phyloP scores from a whole-genome alignment of 78 protist genomes.

The Dictyostelium citrinum region DNA sequence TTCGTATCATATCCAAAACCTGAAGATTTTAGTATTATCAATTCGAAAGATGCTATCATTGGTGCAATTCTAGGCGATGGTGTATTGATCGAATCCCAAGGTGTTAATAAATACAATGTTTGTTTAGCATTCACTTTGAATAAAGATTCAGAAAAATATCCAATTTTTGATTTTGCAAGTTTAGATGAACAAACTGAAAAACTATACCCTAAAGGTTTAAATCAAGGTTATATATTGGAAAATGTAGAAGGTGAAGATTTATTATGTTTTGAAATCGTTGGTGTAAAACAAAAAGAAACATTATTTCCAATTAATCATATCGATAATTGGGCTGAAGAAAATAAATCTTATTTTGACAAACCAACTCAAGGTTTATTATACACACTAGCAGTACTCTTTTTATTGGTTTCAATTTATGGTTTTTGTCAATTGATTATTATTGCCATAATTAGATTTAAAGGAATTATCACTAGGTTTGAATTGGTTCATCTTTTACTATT shows the following conservation, averaged over 20 bases:
- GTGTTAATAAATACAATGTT: not conserved
- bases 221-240: not conserved
- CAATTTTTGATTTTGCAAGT: not conserved
- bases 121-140: not conserved
- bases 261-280: not conserved
- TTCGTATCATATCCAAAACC: conserved; percentile 34
- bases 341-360: not conserved
- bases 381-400: conserved; percentile 18
- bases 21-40: not conserved
- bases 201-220: not conserved
- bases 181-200: not conserved
- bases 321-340: not conserved
- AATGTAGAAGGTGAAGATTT: not conserved
- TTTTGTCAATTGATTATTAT: not conserved
- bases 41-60: not conserved
- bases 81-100: not conserved
- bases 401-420: conserved; percentile 17
- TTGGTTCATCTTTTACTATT: conserved; percentile 25
- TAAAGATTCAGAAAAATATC: not conserved
- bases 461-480: not conserved
- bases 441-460: too few species aligned
- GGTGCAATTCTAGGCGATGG: conserved; percentile 38
- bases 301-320: not conserved
- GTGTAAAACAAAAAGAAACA: not conserved
- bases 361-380: conserved; percentile 16